Percentiles rank a stretch among this genome's conserved stretches.
These are phyloP conservation scores for Trichoderma sp. DNA, from an alignment of 2,329 filamentous ascomycete species.

Conservation along the genomic window DNA sequence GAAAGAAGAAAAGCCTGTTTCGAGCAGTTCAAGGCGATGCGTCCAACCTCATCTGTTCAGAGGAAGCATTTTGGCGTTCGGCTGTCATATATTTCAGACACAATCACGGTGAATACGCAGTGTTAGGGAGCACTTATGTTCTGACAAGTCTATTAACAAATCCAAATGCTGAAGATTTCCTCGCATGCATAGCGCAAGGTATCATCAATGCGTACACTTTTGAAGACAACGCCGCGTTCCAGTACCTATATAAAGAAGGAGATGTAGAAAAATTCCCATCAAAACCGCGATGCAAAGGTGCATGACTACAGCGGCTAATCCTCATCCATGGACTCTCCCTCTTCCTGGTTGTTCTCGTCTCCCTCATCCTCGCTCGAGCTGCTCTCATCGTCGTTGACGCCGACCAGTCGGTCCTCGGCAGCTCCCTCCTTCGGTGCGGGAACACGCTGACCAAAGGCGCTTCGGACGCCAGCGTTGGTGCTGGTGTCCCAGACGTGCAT, in stretches of 20 bases:
- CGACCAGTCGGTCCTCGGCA: slow-evolving; percentile 72
- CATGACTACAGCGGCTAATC: slow-evolving; percentile 29
- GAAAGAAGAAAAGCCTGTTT: too few relatives aligned
- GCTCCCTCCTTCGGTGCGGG: slow-evolving; percentile 61
- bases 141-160: slow-evolving; percentile 7
- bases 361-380: slow-evolving; percentile 66
- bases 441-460: slow-evolving; percentile 73
- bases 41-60: too few relatives aligned
- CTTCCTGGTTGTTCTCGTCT: slow-evolving; percentile 40
- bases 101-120: neutral
- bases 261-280: neutral
- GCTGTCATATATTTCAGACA: neutral
- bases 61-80: too few relatives aligned
- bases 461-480: slow-evolving; percentile 84
- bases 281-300: slow-evolving; percentile 4
- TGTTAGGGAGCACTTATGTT: too few relatives aligned
- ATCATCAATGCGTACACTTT: slow-evolving; percentile 9
- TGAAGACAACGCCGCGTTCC: slow-evolving; percentile 25
- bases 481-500: slow-evolving; percentile 96
- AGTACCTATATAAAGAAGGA: neutral
- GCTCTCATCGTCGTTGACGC: slow-evolving; percentile 68
- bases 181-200: neutral
- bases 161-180: neutral
- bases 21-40: too few relatives aligned
- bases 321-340: slow-evolving; percentile 36